Evolutionary conservation across 2,329 filamentous ascomycete genomes (phyloP), one percentile per base, ranked within the genome.

Genomic region (Coniochaeta sp.): DNA sequence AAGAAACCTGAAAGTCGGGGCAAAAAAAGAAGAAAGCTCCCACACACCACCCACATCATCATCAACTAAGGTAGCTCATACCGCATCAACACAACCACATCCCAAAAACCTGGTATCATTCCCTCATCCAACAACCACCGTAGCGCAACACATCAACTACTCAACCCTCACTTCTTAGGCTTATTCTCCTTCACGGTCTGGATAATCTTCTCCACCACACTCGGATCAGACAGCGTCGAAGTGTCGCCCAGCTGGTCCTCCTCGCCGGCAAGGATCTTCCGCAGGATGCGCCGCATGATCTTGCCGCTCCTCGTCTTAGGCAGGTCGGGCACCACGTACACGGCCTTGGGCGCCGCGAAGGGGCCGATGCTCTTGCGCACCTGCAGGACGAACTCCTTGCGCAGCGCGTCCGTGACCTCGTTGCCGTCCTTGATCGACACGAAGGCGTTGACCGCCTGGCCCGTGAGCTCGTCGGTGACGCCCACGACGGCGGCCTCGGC

Each of bases 231-330:
- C 50, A 97, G 81, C 59, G 94, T 97, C 18, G 88, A 89, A 31
- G 79, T 95, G 65, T 99, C 94, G 61, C 94, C 94, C 51, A 99
- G 78, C 72, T 95, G 91, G 69, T 99, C 94, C 72, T 96, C 92
- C 76, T 99, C 94, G 31, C 92, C 92, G 14, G 91, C 91, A 60
- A 99, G 73, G 65, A 99, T 95, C 89, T 99, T 99, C 63, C 94
- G 82, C 75, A 99, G 73, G 65, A 99, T 95, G 58, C 94, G 85
- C 57, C 94, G 83, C 94, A 99, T 99, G 65, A 99, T 99, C 86
- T 99, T 99, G 59, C 94, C 94, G 61, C 89, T 95, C 61, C 94
- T 82, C 32, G 94, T 99, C 84, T 99, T 97, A 63, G 94, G 94
- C 58, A 99, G 81, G 67, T 99, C 94, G 3, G 91, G 87, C 42